Percentiles rank a stretch among this genome's conserved stretches.
Conservation (phyloP, 2,329 filamentous ascomycete genomes). For the Sclerotinia spermophila region DNA sequence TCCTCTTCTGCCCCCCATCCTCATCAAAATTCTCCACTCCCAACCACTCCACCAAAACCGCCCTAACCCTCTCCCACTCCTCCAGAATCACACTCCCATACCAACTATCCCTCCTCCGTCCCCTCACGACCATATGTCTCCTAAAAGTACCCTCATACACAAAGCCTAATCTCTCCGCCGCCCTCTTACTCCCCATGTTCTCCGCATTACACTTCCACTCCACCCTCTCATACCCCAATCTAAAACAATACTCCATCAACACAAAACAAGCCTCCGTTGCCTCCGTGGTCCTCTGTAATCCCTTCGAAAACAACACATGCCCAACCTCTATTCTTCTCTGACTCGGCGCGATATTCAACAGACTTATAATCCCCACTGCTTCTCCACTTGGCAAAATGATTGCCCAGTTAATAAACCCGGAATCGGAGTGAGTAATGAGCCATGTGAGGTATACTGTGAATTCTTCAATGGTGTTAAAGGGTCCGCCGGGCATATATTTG, state of each 20-base stretch:
- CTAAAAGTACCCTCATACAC: slow-evolving; percentile 56
- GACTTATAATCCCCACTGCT: slow-evolving; percentile 42
- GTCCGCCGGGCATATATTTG: slow-evolving; percentile 42
- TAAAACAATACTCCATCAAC: slow-evolving; percentile 51
- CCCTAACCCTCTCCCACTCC: slow-evolving; percentile 51
- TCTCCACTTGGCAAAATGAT: slow-evolving; percentile 14
- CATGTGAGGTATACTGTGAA: slow-evolving; percentile 34
- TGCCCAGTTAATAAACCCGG: background rate
- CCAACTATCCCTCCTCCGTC: slow-evolving; percentile 53
- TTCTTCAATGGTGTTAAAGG: slow-evolving; percentile 35
- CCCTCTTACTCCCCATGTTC: slow-evolving; percentile 51
- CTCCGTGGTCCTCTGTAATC: slow-evolving; percentile 50
- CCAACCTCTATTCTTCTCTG: slow-evolving; percentile 57
- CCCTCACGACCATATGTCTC: slow-evolving; percentile 58
- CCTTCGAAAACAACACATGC: slow-evolving; percentile 48
- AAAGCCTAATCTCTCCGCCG: slow-evolving; percentile 57
- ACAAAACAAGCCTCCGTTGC: slow-evolving; percentile 58
- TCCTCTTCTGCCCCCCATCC: slow-evolving; percentile 49
- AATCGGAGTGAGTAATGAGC: background rate
- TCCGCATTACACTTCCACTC: slow-evolving; percentile 63
- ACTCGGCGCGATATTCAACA: slow-evolving; percentile 46
- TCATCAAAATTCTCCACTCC: slow-evolving; percentile 41
- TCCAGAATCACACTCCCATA: slow-evolving; percentile 57
- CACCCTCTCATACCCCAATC: slow-evolving; percentile 52
- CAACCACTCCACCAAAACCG: slow-evolving; percentile 53